phyloP scores from a whole-genome alignment of 2,329 filamentous ascomycete genomes.

The Penicillium sp. region DNA sequence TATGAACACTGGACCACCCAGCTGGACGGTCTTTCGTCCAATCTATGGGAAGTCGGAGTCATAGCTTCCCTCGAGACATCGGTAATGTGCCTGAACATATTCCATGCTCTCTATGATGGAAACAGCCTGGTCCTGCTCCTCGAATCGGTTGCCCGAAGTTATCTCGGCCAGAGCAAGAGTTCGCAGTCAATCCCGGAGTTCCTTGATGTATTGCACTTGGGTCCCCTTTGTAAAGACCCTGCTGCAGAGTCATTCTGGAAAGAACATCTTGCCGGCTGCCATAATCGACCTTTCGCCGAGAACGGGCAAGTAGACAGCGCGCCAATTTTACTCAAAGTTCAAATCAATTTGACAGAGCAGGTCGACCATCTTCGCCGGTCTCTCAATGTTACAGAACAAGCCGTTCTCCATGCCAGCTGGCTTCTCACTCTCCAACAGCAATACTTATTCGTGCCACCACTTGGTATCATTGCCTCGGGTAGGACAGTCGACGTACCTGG shows the following conservation, averaged over 20 bases:
- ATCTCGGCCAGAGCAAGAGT: slow-evolving; percentile 36
- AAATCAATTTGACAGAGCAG: slow-evolving; percentile 35
- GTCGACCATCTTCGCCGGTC: slow-evolving; percentile 56
- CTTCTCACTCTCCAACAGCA: slow-evolving; percentile 58
- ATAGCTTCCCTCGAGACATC: slow-evolving; percentile 25
- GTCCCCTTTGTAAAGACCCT: slow-evolving; percentile 58
- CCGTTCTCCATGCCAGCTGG: slow-evolving; percentile 75
- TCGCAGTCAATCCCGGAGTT: slow-evolving; percentile 51
- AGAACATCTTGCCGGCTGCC: slow-evolving; percentile 48
- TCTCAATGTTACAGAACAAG: slow-evolving; percentile 73
- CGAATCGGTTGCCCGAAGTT: slow-evolving; percentile 54
- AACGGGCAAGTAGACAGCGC: slow-evolving; percentile 6
- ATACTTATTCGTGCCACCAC: slow-evolving; percentile 49
- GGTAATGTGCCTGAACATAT: slow-evolving; percentile 65
- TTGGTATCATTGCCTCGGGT: slow-evolving; percentile 78
- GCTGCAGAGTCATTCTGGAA: slow-evolving; percentile 67
- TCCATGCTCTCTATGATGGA: slow-evolving; percentile 86
- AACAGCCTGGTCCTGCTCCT: slow-evolving; percentile 71
- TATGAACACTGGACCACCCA: slow-evolving; percentile 53
- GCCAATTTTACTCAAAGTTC: slow-evolving; percentile 17
- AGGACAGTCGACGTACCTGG: slow-evolving; percentile 64
- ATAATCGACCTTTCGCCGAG: slow-evolving; percentile 16
- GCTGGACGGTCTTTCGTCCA: slow-evolving; percentile 47
- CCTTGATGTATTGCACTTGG: slow-evolving; percentile 64
- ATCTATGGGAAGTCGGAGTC: slow-evolving; percentile 36